Base-by-base conservation (phyloP, 176 grass and related monocot genomes). In the Eragrostis nindensis region DNA sequence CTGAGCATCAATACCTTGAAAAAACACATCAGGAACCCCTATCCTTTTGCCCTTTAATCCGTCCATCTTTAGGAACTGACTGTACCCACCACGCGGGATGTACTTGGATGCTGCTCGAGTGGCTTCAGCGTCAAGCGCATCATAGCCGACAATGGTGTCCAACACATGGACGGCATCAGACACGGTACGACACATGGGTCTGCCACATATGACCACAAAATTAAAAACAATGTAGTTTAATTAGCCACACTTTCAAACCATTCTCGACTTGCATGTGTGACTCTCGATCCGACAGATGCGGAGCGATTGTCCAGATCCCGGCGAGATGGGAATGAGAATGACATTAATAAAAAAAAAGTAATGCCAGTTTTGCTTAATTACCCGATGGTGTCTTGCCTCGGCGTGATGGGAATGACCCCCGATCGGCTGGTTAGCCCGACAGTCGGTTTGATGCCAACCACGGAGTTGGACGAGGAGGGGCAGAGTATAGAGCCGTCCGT, bases 401-500 rank as follows among this genome's bases (percentile, higher is more conserved):
- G 82, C 0, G 82, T 85, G 77, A 92, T 69, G 6, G 89, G 89
- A 24, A 95, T 68, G 82, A 95, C 84, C 5, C 83, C 89, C 0
- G 87, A 73, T 0, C 87, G 77, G 78, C 89, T 95, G 59, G 92
- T 92, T 5, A 95, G 47, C 30, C 93, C 93, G 3, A 95, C 36
- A 0, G 87, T 88, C 0, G 93, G 89, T 30, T 92, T 95, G 40
- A 95, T 90, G 5, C 92, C 92, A 0, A 90, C 87, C 41, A 95
- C 87, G 2, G 93, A 95, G 36, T 95, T 87, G 5, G 0, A 0
- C 47, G 82, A 44, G 0, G 89, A 73, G 0, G 89, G 89, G 46
- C 93, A 95, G 15, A 94, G 83, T 21, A 95, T 95, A 0, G 93
- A 95, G 16, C 87, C 93, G 46, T 86, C 74, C 0, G 92, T 95